Conservation (phyloP, 2,329 filamentous ascomycete species). For the Stemphylium lycopersici region DNA sequence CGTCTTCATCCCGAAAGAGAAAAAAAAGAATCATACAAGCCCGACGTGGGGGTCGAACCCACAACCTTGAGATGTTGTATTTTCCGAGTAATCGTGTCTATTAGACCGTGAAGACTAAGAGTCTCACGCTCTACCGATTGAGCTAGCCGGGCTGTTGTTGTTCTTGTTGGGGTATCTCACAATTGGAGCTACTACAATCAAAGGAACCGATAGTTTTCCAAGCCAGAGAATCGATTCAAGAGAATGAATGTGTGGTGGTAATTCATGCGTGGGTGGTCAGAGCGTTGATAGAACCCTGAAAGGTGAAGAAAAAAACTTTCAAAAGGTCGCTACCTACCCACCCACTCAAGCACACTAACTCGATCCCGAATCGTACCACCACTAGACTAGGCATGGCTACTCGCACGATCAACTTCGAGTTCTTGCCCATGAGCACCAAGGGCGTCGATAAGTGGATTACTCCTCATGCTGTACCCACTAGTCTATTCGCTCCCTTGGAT, state of each 20-base stretch:
- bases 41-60: not conserved
- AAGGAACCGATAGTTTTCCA: not conserved
- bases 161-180: not conserved
- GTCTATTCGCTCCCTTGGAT: not conserved
- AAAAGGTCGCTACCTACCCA: too few species aligned
- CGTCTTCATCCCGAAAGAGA: too few species aligned
- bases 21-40: not conserved
- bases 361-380: not conserved
- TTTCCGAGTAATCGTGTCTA: not conserved
- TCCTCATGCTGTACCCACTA: not conserved
- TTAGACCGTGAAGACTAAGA: slow-evolving; percentile 35
- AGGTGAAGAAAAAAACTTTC: too few species aligned
- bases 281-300: too few species aligned
- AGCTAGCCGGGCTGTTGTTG: slow-evolving; percentile 15
- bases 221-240: too few species aligned
- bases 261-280: too few species aligned
- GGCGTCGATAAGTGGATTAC: not conserved
- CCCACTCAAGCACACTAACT: not conserved
- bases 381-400: not conserved
- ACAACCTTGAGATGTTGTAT: slow-evolving; percentile 1
- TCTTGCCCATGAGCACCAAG: not conserved
- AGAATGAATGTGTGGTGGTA: too few species aligned
- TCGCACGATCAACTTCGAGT: not conserved
- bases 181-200: not conserved
- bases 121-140: slow-evolving; percentile 53